Conservation (phyloP, 2,329 filamentous ascomycete genomes). For the Tetracladium maxilliforme region DNA sequence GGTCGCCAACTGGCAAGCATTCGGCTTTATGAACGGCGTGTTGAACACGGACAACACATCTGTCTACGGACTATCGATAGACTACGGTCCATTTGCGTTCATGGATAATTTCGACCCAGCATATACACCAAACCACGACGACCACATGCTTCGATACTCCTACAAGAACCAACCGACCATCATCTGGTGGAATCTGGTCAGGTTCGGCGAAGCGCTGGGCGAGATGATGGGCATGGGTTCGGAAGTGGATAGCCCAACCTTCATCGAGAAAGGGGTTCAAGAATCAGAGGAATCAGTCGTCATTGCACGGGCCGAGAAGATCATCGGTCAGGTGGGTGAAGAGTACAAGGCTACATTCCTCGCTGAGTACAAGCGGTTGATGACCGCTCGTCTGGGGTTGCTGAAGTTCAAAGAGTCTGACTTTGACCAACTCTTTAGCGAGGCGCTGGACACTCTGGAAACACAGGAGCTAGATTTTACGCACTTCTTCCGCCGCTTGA, state of each 20-base stretch:
- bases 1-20: conserved; percentile 90
- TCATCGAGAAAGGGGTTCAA: conserved; percentile 56
- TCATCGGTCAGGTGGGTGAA: conserved; percentile 69
- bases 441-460: conserved; percentile 69
- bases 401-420: conserved; percentile 54
- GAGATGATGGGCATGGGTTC: conserved; percentile 72
- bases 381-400: conserved; percentile 68
- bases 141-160: conserved; percentile 71
- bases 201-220: conserved; percentile 76
- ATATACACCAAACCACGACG: conserved; percentile 96
- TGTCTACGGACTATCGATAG: conserved; percentile 73
- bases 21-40: conserved; percentile 98
- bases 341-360: conserved; percentile 84
- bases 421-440: conserved; percentile 70
- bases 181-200: conserved; percentile 97
- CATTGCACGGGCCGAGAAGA: conserved; percentile 63
- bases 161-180: conserved; percentile 92
- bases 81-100: conserved; percentile 95
- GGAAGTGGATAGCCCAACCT: conserved; percentile 55
- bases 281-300: conserved; percentile 56
- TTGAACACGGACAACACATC: conserved; percentile 97
- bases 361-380: conserved; percentile 75
- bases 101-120: conserved; percentile 90
- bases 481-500: conserved; percentile 77
- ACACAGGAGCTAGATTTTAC: conserved; percentile 81